Conservation (phyloP, 345 rosid species). For the Dipteronia dyeriana region DNA sequence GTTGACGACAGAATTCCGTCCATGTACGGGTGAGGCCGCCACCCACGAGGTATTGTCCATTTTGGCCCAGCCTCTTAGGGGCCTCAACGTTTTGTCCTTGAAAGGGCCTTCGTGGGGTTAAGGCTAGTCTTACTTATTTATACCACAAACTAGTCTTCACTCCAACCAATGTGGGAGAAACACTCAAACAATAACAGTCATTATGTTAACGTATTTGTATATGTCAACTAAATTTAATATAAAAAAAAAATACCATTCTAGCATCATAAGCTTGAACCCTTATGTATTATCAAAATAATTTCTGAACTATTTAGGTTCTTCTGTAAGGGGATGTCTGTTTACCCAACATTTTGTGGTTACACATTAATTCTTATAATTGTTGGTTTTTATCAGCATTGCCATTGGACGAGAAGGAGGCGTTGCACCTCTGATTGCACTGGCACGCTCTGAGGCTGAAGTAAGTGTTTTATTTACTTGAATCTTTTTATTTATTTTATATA, state of each 20-base stretch:
- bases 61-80: no score
- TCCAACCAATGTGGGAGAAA: no score
- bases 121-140: no score
- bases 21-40: no score
- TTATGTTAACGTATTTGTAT: not conserved
- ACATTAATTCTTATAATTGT: slow-evolving; percentile 1
- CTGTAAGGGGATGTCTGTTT: not conserved
- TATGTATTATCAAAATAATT: not conserved
- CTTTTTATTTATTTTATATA: not conserved
- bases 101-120: no score
- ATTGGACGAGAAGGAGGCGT: slow-evolving; percentile 86
- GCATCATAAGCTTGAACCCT: not conserved
- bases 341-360: not conserved
- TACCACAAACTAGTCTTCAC: no score
- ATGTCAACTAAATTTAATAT: not conserved
- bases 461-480: slow-evolving; percentile 14
- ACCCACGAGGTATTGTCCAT: no score
- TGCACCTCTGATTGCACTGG: slow-evolving; percentile 68
- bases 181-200: not conserved
- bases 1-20: no score
- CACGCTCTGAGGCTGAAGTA: slow-evolving; percentile 75
- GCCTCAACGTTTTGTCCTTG: no score
- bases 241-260: not conserved
- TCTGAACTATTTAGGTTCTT: slow-evolving; percentile 4
- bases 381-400: slow-evolving; percentile 51